phyloP scores from a whole-genome alignment of 306 rosid genomes.

The Quercus mongolica region DNA sequence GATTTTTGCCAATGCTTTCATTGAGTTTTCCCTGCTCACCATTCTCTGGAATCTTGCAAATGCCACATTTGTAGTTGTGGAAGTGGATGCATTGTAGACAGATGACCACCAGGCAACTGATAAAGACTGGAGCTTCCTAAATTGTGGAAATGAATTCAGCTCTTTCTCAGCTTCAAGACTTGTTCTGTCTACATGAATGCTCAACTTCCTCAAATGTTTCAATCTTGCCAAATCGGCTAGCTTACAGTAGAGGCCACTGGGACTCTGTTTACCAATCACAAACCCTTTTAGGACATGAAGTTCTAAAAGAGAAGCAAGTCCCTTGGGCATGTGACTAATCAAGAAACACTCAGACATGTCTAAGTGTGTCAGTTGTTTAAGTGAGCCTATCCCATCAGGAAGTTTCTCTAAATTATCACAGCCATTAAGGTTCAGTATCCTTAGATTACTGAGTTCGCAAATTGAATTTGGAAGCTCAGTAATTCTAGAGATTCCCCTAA shows the following conservation, averaged over 20 bases:
- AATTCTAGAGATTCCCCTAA: conserved; percentile 19
- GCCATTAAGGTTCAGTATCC: conserved; percentile 21
- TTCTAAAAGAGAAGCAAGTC: conserved; percentile 2
- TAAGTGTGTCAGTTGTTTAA: conserved; percentile 11
- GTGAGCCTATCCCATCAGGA: conserved; percentile 21
- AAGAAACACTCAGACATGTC: conserved; percentile 27
- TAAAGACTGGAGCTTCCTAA: not conserved
- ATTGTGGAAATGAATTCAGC: not conserved
- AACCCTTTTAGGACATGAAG: conserved; percentile 24
- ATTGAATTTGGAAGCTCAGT: conserved; percentile 19
- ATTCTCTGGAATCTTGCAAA: no score
- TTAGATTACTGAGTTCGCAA: conserved; percentile 14
- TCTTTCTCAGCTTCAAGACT: not conserved
- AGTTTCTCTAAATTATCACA: conserved; percentile 18
- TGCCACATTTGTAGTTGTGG: not conserved
- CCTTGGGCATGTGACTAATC: conserved; percentile 21
- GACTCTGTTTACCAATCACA: not conserved
- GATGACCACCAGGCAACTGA: conserved; percentile 17
- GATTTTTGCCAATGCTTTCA: not conserved
- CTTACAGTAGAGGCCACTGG: not conserved
- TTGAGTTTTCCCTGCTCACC: no score
- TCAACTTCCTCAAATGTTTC: conserved; percentile 5
- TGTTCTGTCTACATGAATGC: not conserved
- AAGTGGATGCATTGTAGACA: not conserved
- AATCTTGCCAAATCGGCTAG: not conserved